These are phyloP conservation scores for Beauveria scarabaeidicola DNA, from an alignment of 2,329 filamentous ascomycete genomes.

Conservation along the genomic window DNA sequence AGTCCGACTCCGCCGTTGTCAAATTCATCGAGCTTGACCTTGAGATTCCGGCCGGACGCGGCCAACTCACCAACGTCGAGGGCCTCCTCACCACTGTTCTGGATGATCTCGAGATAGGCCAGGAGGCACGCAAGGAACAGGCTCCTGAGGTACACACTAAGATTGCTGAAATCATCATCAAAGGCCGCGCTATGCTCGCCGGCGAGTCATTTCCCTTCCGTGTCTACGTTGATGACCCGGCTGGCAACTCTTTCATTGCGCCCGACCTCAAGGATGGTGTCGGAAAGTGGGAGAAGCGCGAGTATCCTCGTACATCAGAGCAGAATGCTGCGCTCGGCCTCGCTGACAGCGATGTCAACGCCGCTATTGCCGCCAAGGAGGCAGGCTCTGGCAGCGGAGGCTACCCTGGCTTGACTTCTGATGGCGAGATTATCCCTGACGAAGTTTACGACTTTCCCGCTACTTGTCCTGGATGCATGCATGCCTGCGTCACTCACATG, in stretches of 20 bases:
- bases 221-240: conserved; percentile 78
- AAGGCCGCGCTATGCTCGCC: conserved; percentile 66
- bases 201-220: conserved; percentile 81
- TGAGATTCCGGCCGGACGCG: conserved; percentile 83
- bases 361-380: conserved; percentile 25
- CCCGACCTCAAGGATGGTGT: conserved; percentile 70
- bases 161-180: conserved; percentile 66
- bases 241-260: conserved; percentile 94
- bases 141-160: conserved; percentile 72
- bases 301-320: conserved; percentile 73
- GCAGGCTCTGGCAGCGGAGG: conserved; percentile 28
- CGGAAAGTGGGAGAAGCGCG: conserved; percentile 82
- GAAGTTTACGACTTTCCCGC: conserved; percentile 91
- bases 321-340: conserved; percentile 85
- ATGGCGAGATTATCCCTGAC: conserved; percentile 82
- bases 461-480: conserved; percentile 83
- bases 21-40: conserved; percentile 87
- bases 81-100: conserved; percentile 72
- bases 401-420: conserved; percentile 40
- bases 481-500: conserved; percentile 85
- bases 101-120: conserved; percentile 71
- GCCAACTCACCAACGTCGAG: conserved; percentile 89
- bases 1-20: conserved; percentile 79
- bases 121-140: conserved; percentile 71
- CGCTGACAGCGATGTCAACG: conserved; percentile 50